Conservation (phyloP, 148 eudicot species). For the Polygonum maritimum region DNA sequence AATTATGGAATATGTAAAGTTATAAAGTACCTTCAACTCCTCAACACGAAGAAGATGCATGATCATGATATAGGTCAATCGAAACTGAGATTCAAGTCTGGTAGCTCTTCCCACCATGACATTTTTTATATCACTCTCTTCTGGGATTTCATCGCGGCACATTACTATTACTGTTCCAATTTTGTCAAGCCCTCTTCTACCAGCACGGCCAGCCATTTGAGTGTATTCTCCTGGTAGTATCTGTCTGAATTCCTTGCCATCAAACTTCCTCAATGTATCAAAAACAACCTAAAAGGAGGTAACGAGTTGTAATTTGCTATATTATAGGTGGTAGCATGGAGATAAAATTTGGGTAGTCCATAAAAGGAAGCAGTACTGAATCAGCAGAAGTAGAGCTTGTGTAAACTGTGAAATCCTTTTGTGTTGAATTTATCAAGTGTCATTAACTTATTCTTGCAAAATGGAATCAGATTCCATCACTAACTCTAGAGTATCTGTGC, state of each 20-base stretch:
- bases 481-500: background rate
- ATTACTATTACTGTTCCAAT: conserved; percentile 87
- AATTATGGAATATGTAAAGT: background rate
- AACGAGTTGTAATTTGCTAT: conserved; percentile 2
- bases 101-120: conserved; percentile 88
- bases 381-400: background rate
- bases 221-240: conserved; percentile 97
- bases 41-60: conserved; percentile 96
- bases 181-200: conserved; percentile 97
- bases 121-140: conserved; percentile 62
- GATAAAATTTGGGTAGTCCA: background rate
- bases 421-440: background rate
- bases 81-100: conserved; percentile 95
- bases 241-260: conserved; percentile 93
- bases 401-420: background rate
- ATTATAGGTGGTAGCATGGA: background rate
- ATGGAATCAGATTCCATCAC: background rate
- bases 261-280: conserved; percentile 92
- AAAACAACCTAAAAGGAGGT: conserved; percentile 66
- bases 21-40: conserved; percentile 67
- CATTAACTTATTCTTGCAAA: background rate
- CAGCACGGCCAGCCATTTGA: conserved; percentile 99
- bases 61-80: conserved; percentile 94
- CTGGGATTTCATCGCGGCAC: conserved; percentile 95
- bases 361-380: background rate